Base-by-base conservation (phyloP, 139 green algal species). In the Closterium sp. region DNA sequence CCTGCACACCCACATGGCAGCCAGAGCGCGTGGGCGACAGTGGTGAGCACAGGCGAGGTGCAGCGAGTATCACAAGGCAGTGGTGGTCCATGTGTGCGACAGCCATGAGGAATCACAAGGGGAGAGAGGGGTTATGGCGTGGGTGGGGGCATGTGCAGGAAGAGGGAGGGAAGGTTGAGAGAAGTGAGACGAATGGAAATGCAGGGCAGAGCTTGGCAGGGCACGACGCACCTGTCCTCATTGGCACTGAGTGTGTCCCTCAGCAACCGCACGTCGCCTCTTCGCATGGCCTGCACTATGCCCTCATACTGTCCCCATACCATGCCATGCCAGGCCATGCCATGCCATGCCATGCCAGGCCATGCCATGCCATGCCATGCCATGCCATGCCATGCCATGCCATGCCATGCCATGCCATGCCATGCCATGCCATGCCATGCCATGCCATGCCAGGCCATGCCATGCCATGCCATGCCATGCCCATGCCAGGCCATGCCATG, bases 211-310 rank as follows among this genome's bases (percentile, higher is more conserved):
- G n/a, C n/a, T n/a, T n/a, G 5, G 38, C 38, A 50, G 34, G 34
- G 86, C 22, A 21, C n/a, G n/a, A 95, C 88, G 42, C 95, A 96
- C 38, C 34, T 50, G 17, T 92, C 87, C 90, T 97, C 94, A 86
- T 96, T 86, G 31, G 31, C 70, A 11, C 88, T 31, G 62, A 98
- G 92, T 5, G 94, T 89, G 13, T 94, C 34, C 70, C 96, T 90
- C 32, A 97, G 94, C 92, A 94, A 70, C 92, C 94, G 90, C 45
- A 98, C 93, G 50, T 97, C 84, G 28, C 96, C 96, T 17, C 19
- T 91, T 73, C 93, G 88, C 89, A 97, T 87, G 27, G 96, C 95
- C 42, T 91, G 84, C 85, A 87, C 86, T 4, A 97, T 89, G 87
- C 95, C 92, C 24, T 92, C 85, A 62, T 97, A 98, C 89, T 95